Evolutionary conservation across 495 filamentous ascomycete species (phyloP).

Genomic region (Penicillium parvum): DNA sequence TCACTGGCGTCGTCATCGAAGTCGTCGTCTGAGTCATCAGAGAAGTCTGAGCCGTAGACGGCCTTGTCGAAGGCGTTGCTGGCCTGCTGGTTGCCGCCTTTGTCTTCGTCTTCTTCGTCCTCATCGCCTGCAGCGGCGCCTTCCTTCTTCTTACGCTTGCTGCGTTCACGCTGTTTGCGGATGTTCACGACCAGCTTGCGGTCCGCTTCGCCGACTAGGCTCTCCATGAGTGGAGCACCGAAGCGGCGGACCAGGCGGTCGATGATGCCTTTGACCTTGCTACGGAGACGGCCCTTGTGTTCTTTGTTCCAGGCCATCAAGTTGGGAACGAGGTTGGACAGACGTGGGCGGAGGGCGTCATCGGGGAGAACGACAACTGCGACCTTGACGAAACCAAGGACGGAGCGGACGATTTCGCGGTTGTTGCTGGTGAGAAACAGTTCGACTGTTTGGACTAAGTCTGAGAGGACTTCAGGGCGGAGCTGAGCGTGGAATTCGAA

Average conservation of each 20-base stretch:
- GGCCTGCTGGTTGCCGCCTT: constrained; percentile 44
- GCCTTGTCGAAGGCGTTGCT: constrained; percentile 94
- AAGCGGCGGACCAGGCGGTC: constrained; percentile 90
- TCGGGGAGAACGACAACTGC: constrained; percentile 80
- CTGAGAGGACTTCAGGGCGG: constrained; percentile 57
- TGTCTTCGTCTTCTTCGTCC: constrained; percentile 40
- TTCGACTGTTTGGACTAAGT: constrained; percentile 88
- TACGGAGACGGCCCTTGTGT: constrained; percentile 91
- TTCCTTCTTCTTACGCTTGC: constrained; percentile 78
- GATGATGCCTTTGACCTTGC: constrained; percentile 95
- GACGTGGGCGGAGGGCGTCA: constrained; percentile 66
- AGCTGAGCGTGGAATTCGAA: constrained; percentile 72
- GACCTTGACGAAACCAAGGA: constrained; percentile 95
- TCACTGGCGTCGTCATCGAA: constrained; percentile 60
- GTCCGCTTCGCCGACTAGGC: constrained; percentile 69
- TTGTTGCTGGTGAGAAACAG: constrained; percentile 93
- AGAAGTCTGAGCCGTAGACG: constrained; percentile 84
- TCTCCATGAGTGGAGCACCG: constrained; percentile 72
- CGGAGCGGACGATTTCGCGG: constrained; percentile 88
- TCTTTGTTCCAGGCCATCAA: constrained; percentile 95
- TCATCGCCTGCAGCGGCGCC: constrained; percentile 48
- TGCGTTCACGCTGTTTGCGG: constrained; percentile 83
- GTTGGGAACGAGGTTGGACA: constrained; percentile 74
- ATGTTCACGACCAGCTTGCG: constrained; percentile 89
- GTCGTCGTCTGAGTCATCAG: constrained; percentile 56